Evolutionary conservation across 176 grass and related monocot genomes (phyloP), one percentile per base, ranked within the genome.

Genomic region (Cenchrus fungigraminus): DNA sequence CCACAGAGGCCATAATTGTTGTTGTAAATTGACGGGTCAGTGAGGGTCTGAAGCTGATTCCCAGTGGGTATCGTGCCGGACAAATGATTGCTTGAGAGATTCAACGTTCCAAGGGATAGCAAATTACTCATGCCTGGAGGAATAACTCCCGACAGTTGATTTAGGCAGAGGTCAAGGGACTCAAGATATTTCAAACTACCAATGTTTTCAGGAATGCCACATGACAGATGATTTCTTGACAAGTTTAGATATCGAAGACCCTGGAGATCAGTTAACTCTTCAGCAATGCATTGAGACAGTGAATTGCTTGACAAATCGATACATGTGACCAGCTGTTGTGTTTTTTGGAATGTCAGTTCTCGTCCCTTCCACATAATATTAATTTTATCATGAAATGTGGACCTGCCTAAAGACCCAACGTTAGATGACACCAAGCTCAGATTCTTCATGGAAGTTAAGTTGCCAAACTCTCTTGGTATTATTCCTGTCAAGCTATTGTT

Each of bases 301-400:
- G 50, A 54, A 43, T 97, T 97, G 25, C 22, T 71, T 13, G 92
- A 94, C 29, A 94, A 22, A 29, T 97, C 92, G 10, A 97, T 90
- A 1, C 83, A 88, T 0, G 82, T 89, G 0, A 97, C 17, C 13
- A 97, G 45, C 55, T 82, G 76, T 43, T 94, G 78, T 1, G 42
- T 92, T 60, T 19, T 82, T 12, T 88, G 71, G 63, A 94, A 87
- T 9, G 60, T 81, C 14, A 77, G 0, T 0, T 85, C 72, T 5
- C 32, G 43, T 4, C 87, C 91, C 83, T 97, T 97, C 94, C 91
- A 94, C 12, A 65, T 66, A 16, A 94, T 89, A 19, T 92, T 87
- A 22, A 94, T 88, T 60, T 77, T 88, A 44, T 97, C 87, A 12
- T 69, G 56, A 63, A 85, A 88, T 6, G 1, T 64, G 2, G 80